Base-by-base conservation (phyloP, 129 eudicot species). In the Flaveria brownii region DNA sequence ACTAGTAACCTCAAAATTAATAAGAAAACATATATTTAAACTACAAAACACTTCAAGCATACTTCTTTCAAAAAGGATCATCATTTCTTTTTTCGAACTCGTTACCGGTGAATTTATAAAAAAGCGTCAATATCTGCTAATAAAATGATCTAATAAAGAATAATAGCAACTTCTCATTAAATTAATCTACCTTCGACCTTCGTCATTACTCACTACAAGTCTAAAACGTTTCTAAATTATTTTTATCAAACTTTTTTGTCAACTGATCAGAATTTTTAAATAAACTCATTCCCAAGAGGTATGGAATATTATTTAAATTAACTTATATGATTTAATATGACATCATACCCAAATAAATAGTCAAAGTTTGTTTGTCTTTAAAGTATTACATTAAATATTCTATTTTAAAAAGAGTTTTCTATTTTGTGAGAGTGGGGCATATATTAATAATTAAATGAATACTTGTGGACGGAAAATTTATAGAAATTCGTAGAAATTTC, bases 231-330 rank as follows among this genome's bases (percentile, higher is more conserved):
- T n/a, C 10, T 13, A 4, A 55, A 55, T 17, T 55, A 17, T 55
- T 20, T 55, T 49, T 12, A 49, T 49, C 15, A 49, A 13, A 14
- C 15, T 2, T 49, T 49, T 22, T 57, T 57, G 30, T 57, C 33
- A 57, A 20, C 64, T 25, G 41, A 28, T 59, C 26, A 22, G 25
- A 59, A 9, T 22, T 59, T 59, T 11, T 59, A 10, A 59, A 59
- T 59, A 23, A 59, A 59, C 65, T 59, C 65, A 23, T 23, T 59
- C 65, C 63, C 65, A 10, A 59, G 65, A 59, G 65, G 39, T 59
- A 59, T 59, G 65, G 65, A 59, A 22, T 10, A 59, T 59, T 59
- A 59, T 59, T 59, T 60, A 26, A 60, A 60, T 3, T 25, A 60
- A 23, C 41, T 13, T 25, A 11, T 3, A 36, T 36, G 0, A 5